A percentile compares a stretch with the other conserved stretches of the same genome.
Conservation (phyloP, 2,329 filamentous ascomycete genomes). For the Huntiella moniliformis region DNA sequence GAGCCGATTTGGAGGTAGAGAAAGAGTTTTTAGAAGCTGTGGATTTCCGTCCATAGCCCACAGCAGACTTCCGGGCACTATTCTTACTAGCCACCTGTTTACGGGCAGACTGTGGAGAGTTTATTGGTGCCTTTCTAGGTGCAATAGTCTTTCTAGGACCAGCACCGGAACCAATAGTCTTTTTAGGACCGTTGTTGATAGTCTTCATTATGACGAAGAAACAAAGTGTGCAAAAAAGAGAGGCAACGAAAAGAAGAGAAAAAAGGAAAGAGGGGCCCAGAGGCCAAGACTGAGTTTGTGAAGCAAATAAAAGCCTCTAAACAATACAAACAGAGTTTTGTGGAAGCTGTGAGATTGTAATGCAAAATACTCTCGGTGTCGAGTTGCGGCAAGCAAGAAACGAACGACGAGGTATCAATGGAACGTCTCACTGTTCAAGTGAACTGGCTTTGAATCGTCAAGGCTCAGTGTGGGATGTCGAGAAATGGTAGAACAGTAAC, state of each 20-base stretch:
- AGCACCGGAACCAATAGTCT: background rate
- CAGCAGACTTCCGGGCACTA: conserved; percentile 4
- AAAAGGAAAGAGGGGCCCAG: background rate
- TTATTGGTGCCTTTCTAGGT: conserved; percentile 6
- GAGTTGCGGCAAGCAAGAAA: no score
- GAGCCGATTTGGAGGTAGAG: background rate
- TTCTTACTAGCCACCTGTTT: conserved; percentile 10
- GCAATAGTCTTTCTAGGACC: conserved; percentile 8
- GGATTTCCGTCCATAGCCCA: conserved; percentile 1
- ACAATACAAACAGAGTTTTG: no score
- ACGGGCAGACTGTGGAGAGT: conserved; percentile 3
- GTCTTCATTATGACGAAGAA: conserved; percentile 5
- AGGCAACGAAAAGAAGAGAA: background rate
- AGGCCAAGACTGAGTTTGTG: background rate
- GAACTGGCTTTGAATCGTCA: background rate
- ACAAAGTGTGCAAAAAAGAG: background rate
- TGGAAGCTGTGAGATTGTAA: no score
- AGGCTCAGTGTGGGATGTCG: no score
- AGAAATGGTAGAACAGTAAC: no score
- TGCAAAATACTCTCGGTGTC: no score
- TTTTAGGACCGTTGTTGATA: conserved; percentile 6
- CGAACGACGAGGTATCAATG: no score
- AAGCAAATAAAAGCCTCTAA: no score
- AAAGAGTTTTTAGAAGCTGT: conserved; percentile 1
- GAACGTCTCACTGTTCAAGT: no score